Conservation (phyloP, 1,284 basidiomycete species). For the Boletus semigastroideus region DNA sequence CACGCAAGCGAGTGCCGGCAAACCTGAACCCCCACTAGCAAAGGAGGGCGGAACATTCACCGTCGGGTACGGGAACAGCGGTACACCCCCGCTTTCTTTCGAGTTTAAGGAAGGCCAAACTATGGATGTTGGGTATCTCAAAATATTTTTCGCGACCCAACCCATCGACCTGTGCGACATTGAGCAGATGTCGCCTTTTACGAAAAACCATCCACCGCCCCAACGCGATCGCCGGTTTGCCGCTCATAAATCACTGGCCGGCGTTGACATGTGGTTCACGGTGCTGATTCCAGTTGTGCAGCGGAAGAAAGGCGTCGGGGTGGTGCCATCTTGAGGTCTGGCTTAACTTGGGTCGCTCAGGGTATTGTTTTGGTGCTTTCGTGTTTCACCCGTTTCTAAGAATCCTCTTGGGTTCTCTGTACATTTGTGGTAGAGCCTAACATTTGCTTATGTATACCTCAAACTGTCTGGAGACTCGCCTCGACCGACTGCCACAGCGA, state of each 20-base stretch:
- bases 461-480: too few relatives aligned
- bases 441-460: too few relatives aligned
- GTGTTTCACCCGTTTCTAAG: too few relatives aligned
- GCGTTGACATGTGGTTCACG: background rate
- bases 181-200: slow-evolving; percentile 15
- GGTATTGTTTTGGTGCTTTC: too few relatives aligned
- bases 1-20: slow-evolving; percentile 1
- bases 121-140: slow-evolving; percentile 21
- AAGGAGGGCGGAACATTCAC: background rate
- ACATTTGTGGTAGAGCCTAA: too few relatives aligned
- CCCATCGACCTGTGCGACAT: slow-evolving; percentile 16
- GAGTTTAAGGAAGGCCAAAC: slow-evolving; percentile 6
- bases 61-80: slow-evolving; percentile 18
- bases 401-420: too few relatives aligned
- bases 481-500: too few relatives aligned
- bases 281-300: background rate
- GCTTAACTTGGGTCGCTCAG: too few relatives aligned
- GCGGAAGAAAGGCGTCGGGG: background rate
- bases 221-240: background rate
- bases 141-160: slow-evolving; percentile 19
- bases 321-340: too few relatives aligned
- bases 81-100: slow-evolving; percentile 4
- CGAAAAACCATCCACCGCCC: background rate
- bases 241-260: too few relatives aligned
- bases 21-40: slow-evolving; percentile 3